Evolutionary conservation across 2,329 filamentous ascomycete species (phyloP).

Genomic region (Endoconidiophora polonica): DNA sequence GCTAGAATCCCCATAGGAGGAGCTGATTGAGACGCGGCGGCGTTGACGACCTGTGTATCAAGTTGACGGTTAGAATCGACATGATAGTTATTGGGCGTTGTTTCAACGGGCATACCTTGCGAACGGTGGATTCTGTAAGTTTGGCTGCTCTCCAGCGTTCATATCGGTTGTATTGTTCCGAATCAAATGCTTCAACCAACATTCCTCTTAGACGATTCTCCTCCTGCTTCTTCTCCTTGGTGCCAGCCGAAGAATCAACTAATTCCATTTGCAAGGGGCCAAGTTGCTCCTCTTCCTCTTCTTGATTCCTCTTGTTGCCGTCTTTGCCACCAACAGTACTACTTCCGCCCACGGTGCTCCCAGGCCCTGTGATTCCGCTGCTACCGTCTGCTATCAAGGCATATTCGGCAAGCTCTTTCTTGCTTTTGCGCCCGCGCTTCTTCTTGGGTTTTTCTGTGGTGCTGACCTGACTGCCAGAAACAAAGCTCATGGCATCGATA

Average conservation of each 20-base stretch:
- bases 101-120: constrained; percentile 33
- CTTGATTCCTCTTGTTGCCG: constrained; percentile 30
- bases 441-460: constrained; percentile 31
- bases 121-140: constrained; percentile 50
- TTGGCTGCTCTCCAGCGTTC: constrained; percentile 55
- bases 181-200: constrained; percentile 46
- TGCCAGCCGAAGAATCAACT: constrained; percentile 41
- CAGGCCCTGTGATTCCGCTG: constrained; percentile 22
- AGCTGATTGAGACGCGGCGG: constrained; percentile 64
- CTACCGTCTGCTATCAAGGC: constrained; percentile 25
- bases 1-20: constrained; percentile 56
- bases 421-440: constrained; percentile 46
- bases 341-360: constrained; percentile 28
- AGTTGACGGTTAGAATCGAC: not conserved
- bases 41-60: constrained; percentile 49
- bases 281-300: constrained; percentile 38
- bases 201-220: constrained; percentile 40
- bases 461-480: constrained; percentile 44
- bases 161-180: constrained; percentile 52
- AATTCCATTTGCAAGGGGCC: constrained; percentile 29
- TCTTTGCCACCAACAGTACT: constrained; percentile 27
- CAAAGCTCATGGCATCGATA: constrained; percentile 40
- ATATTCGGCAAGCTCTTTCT: constrained; percentile 33
- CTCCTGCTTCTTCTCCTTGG: constrained; percentile 51
- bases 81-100: not conserved